Base-by-base conservation (phyloP, 305 asterid species). In the Galium porrigens region DNA sequence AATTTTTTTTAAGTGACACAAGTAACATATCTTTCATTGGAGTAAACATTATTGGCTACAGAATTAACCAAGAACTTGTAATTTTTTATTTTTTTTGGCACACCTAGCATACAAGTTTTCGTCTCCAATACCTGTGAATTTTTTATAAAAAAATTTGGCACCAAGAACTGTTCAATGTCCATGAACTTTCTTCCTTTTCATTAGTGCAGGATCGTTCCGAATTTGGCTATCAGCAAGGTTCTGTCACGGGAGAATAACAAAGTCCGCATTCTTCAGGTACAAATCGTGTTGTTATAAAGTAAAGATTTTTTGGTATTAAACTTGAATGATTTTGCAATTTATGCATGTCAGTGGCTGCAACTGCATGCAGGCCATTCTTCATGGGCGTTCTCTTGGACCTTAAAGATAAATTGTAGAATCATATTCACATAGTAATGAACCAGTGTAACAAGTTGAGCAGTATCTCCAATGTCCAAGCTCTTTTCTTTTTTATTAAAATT, bases 211-310 rank as follows among this genome's bases (percentile, higher is more conserved):
- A 79, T 90, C 63, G 96, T 90, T 77, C 97, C 97, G 48, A 90
- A 87, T 73, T 86, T 90, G 77, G 97, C 95, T 3, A 90, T 90
- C 82, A 88, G 96, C 83, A 90, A 86, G 90, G 77, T 90, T 67
- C 76, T 88, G 66, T 84, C 92, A 57, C 85, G 96, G 65, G 94
- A 90, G 74, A 86, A 84, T 83, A 82, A 90, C 69, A 88, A 81
- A 79, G 94, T 90, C 65, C 88, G 94, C 71, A 88, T 86, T 76
- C 88, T 86, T 79, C 97, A 86, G 96, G 97, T 86, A 75, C 70
- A 48, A 39, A 51, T 55, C 34, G 9, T 27, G 10, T 42, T 17
- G n/a, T 42, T 41, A 41, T 2, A 12, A 12, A 0, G 5, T 2
- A 42, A 42, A 49, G 3, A 49, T 14, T 7, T 6, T 18, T 6